Conservation (phyloP, 768 basidiomycete genomes). For the Rhodotorula diobovata region DNA sequence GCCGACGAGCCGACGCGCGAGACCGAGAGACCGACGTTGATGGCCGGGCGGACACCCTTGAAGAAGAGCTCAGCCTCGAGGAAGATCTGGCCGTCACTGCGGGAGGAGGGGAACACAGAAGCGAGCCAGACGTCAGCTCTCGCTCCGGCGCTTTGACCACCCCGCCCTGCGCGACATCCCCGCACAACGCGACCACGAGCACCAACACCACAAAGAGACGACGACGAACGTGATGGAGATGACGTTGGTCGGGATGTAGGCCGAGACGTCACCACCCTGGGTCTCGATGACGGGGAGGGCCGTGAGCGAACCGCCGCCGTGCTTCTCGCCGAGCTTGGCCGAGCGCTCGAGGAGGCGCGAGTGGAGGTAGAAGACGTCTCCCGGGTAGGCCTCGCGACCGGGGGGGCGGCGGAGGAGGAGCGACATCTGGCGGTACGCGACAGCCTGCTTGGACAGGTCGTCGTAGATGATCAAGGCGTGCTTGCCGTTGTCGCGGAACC, state of each 20-base stretch:
- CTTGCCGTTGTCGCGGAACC: constrained; percentile 99
- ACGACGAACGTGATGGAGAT: constrained; percentile 77
- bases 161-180: not conserved
- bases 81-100: constrained; percentile 72
- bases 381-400: constrained; percentile 99
- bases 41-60: constrained; percentile 99
- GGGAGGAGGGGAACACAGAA: not conserved
- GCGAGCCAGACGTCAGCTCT: not conserved
- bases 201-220: not conserved
- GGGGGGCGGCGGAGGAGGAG: constrained; percentile 99
- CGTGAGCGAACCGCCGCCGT: constrained; percentile 97
- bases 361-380: constrained; percentile 79
- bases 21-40: constrained; percentile 99
- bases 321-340: constrained; percentile 99
- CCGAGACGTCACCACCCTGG: constrained; percentile 99
- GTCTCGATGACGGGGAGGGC: constrained; percentile 99
- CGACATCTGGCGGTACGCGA: constrained; percentile 99
- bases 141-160: too few species aligned
- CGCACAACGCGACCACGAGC: not conserved
- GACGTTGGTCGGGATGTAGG: constrained; percentile 86
- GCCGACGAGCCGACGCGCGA: constrained; percentile 99
- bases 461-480: constrained; percentile 99
- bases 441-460: constrained; percentile 99
- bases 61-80: constrained; percentile 99
- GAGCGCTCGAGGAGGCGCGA: constrained; percentile 99